Percentiles rank a stretch among this genome's conserved stretches.
Evolutionary conservation across 441 rosid genomes (phyloP).

Genomic region (Manihot esculenta): DNA sequence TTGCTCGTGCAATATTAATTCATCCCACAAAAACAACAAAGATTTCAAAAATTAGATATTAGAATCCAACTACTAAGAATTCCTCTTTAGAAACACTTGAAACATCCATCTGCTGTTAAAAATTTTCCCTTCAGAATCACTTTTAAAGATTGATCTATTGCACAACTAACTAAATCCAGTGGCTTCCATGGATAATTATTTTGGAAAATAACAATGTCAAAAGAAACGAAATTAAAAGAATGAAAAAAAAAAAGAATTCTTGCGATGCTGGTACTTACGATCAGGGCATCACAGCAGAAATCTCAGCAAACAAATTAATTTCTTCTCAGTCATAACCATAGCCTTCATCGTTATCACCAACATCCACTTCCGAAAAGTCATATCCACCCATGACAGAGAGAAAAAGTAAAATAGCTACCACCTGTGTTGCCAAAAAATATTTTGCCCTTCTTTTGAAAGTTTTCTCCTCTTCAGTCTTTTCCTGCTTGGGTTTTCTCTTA

Average conservation of each 20-base stretch:
- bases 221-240: constrained; percentile 13
- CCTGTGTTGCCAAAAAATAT: constrained; percentile 70
- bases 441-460: constrained; percentile 72
- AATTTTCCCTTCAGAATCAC: not conserved
- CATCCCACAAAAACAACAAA: not conserved
- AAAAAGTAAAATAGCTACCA: constrained; percentile 68
- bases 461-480: constrained; percentile 83
- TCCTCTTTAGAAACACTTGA: not conserved
- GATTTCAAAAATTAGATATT: not conserved
- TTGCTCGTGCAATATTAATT: too few species aligned
- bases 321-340: constrained; percentile 34
- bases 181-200: not conserved
- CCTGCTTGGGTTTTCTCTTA: constrained; percentile 65
- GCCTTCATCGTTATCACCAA: constrained; percentile 56
- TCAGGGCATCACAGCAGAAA: not conserved
- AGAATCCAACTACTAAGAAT: not conserved
- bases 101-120: not conserved
- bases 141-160: not conserved
- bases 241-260: constrained; percentile 12
- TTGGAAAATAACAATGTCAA: not conserved
- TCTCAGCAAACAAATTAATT: not conserved
- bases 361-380: constrained; percentile 54
- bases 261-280: not conserved
- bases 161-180: not conserved
- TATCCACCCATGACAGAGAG: constrained; percentile 76